Base-by-base conservation (phyloP, 202 grass and related monocot species). In the Panicum virgatum region DNA sequence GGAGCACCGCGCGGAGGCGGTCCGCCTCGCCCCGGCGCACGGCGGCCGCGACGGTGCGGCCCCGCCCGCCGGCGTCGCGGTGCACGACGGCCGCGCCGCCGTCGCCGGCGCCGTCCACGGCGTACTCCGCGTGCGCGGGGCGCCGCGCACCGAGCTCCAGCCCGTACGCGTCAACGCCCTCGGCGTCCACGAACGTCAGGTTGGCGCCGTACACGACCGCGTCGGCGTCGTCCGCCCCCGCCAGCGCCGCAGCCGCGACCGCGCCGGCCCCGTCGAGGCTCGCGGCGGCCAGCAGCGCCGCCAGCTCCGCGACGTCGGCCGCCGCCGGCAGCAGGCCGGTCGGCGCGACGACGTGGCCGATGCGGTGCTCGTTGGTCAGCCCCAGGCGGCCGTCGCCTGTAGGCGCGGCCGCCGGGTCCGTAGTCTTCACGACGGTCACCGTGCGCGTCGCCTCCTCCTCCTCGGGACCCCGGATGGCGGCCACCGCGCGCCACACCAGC, bases 101-200 rank as follows among this genome's bases (percentile, higher is more conserved):
- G 46, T 81, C 80, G 1, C 79, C 79, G 26, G 90, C 82, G 23
- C 83, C 86, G 22, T 81, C 85, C 18, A 94, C 79, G 11, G 69
- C 71, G 58, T 81, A 88, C 38, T 90, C 88, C 11, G 88, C 88
- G 36, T 73, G 86, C 16, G 82, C 67, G 6, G 91, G 80, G 5
- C 78, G 75, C 75, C 86, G 58, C 10, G 80, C 79, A 51, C 69
- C 82, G 20, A 90, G 60, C 46, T 82, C 79, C 45, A 94, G 38
- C 39, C 71, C 82, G 38, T 90, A 81, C 54, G 84, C 66, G 8
- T 88, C 79, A 15, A 86, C 2, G 13, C 37, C 75, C 45, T 68
- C 71, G 69, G 90, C 85, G 48, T 94, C 91, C 26, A 90, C 82
- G 73, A 94, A 84, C 52, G 91, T 94, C 42, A 94, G 85, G 50